Percentiles rank a stretch among this genome's conserved stretches.
phyloP scores from a whole-genome alignment of 352 stramenopile species.

The Pythium vanterpoolii region DNA sequence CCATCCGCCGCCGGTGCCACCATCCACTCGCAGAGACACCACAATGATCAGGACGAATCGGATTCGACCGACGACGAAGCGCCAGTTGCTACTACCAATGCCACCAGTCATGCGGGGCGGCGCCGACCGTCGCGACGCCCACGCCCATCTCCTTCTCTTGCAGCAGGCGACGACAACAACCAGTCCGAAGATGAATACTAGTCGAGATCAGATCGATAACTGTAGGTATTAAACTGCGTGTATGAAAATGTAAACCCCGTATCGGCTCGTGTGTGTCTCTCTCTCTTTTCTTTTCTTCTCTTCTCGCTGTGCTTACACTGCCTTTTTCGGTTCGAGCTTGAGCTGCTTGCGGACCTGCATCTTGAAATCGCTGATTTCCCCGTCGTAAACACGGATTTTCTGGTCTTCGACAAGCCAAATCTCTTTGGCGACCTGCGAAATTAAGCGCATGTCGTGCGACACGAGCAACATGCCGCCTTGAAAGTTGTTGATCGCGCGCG shows the following conservation, averaged over 20 bases:
- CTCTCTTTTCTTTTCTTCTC: neutral
- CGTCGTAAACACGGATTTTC: slow-evolving; percentile 94
- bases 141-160: neutral
- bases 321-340: slow-evolving; percentile 63
- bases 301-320: neutral
- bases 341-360: slow-evolving; percentile 86
- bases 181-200: slow-evolving; percentile 25
- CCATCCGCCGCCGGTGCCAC: neutral
- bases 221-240: no score
- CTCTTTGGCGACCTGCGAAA: slow-evolving; percentile 98
- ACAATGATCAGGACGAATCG: slow-evolving; percentile 18
- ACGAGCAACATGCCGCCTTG: slow-evolving; percentile 97
- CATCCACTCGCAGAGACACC: neutral
- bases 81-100: no score
- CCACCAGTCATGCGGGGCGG: neutral
- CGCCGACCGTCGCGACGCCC: no score
- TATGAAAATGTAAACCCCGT: slow-evolving; percentile 1
- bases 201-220: no score
- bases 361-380: slow-evolving; percentile 99
- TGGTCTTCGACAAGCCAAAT: slow-evolving; percentile 99
- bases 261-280: no score
- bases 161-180: slow-evolving; percentile 19
- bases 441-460: slow-evolving; percentile 98
- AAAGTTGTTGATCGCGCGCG: slow-evolving; percentile 98
- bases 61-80: slow-evolving; percentile 36